Percentiles rank a stretch among this genome's conserved stretches.
These are phyloP conservation scores for Diplodia sapinea DNA, from an alignment of 2,329 filamentous ascomycete genomes.

Conservation along the genomic window DNA sequence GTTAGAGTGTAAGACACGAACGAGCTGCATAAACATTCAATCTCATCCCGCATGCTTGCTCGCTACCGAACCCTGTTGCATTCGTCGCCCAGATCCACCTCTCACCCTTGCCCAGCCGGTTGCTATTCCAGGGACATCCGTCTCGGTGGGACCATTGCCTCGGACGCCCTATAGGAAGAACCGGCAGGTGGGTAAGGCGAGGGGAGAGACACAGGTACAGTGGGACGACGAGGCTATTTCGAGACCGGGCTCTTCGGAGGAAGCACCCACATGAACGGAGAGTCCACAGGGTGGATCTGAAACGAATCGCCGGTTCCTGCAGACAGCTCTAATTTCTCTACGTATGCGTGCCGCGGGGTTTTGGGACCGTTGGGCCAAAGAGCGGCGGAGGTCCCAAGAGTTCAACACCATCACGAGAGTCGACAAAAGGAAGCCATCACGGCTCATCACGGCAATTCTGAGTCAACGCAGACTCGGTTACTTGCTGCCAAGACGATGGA, in stretches of 20 bases:
- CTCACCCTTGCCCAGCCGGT: not conserved
- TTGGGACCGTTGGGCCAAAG: not conserved
- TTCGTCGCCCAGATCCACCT: not conserved
- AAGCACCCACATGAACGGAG: not conserved
- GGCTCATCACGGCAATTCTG: not conserved
- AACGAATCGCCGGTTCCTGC: not conserved
- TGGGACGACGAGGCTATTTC: not conserved
- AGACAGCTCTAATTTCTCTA: not conserved
- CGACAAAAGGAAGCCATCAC: not conserved
- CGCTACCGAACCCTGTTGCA: constrained; percentile 3
- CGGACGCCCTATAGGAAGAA: constrained; percentile 2
- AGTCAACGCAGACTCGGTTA: not conserved
- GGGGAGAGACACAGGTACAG: not conserved
- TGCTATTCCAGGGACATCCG: not conserved
- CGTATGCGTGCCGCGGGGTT: not conserved
- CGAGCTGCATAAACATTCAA: constrained; percentile 10
- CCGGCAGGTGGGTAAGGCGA: no score
- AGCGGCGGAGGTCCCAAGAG: not conserved
- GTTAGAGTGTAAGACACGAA: not conserved
- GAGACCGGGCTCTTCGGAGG: not conserved
- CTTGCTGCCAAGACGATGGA: not conserved
- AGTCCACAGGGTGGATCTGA: not conserved
- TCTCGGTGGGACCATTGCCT: constrained; percentile 5
- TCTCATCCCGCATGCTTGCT: not conserved
- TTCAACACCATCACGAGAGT: constrained; percentile 2